phyloP scores from a whole-genome alignment of 208 protist species.

The Acanthamoeba royreba region DNA sequence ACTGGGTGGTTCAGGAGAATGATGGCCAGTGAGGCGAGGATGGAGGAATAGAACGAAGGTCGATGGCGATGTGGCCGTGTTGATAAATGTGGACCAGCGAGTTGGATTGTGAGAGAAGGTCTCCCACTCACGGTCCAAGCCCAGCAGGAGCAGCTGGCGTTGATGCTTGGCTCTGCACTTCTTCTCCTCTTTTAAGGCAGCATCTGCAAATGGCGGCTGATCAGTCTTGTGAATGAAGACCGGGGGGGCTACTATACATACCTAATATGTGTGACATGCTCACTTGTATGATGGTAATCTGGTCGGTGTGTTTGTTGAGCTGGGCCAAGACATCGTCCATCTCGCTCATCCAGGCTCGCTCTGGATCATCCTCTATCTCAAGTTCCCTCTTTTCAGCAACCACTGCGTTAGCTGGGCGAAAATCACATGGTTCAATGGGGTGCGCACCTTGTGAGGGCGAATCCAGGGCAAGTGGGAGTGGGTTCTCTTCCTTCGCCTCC shows the following conservation, averaged over 20 bases:
- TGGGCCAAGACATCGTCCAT: not conserved
- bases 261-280: not conserved
- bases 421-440: no score
- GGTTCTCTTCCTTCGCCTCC: not conserved
- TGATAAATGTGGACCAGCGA: not conserved
- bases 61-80: not conserved
- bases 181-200: not conserved
- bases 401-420: not conserved
- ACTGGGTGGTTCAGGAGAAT: not conserved
- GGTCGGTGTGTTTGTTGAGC: not conserved
- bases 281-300: not conserved
- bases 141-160: not conserved
- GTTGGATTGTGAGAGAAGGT: not conserved
- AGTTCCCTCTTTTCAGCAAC: not conserved
- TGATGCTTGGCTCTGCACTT: not conserved
- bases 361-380: not conserved
- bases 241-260: not conserved
- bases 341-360: not conserved
- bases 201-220: no score
- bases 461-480: not conserved
- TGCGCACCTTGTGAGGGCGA: not conserved
- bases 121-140: not conserved
- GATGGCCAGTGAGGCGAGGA: not conserved
- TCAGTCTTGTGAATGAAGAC: no score
- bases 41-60: not conserved